phyloP scores from a whole-genome alignment of 768 basidiomycete genomes.

The Auricularia sp. region DNA sequence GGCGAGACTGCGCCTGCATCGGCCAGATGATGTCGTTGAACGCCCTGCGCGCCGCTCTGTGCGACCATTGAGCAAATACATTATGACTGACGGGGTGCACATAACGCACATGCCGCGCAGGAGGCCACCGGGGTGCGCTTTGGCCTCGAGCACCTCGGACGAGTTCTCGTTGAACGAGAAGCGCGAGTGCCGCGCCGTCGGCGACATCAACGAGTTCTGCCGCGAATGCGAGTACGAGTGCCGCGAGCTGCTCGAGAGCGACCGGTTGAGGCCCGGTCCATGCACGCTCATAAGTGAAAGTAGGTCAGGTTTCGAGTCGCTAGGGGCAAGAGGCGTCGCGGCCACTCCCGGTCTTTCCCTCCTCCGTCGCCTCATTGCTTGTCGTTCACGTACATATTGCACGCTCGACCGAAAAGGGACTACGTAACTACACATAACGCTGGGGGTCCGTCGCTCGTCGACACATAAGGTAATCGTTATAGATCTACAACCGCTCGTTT shows the following conservation, averaged over 20 bases:
- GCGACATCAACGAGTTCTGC: background rate
- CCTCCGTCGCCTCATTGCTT: no score
- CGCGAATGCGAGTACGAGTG: background rate
- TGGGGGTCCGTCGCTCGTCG: background rate
- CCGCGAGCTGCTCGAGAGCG: background rate
- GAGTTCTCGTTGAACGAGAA: background rate
- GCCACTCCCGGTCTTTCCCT: no score
- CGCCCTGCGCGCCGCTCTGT: background rate
- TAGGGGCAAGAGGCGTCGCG: no score
- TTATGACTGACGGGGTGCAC: background rate
- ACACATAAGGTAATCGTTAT: background rate
- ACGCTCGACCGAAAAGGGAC: no score
- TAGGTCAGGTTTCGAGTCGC: no score
- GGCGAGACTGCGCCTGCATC: background rate
- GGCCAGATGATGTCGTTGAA: background rate
- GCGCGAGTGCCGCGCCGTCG: background rate
- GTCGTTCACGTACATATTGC: no score
- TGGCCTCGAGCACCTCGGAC: background rate
- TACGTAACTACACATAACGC: no score
- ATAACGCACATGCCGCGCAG: background rate
- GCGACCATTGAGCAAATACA: background rate
- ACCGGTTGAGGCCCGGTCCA: background rate
- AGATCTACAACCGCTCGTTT: background rate
- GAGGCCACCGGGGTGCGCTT: background rate
- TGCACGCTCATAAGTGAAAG: background rate